Evolutionary conservation across 225 moss, liverwort and hornwort species (phyloP).

Genomic region (Thuidium tamariscinum): DNA sequence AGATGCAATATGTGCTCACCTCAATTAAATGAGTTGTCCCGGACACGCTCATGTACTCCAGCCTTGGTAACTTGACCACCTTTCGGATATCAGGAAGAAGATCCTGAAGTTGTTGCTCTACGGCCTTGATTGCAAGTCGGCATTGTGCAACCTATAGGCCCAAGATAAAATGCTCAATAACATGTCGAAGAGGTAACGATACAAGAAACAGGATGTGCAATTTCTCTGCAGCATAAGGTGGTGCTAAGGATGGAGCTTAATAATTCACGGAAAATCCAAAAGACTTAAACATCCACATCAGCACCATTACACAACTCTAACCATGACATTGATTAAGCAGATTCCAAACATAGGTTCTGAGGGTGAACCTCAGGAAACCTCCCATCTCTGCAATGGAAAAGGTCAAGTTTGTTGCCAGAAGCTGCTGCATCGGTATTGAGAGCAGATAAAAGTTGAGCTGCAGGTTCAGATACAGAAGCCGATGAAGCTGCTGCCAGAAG

Average conservation of each 20-base stretch:
- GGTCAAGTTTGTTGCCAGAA: constrained; percentile 68
- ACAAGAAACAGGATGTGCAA: background rate
- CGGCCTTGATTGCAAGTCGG: constrained; percentile 56
- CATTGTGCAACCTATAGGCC: constrained; percentile 52
- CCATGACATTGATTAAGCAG: background rate
- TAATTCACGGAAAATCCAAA: background rate
- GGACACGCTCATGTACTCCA: constrained; percentile 58
- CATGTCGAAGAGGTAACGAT: background rate
- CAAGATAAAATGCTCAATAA: background rate
- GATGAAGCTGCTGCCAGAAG: constrained; percentile 74
- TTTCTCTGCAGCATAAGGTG: background rate
- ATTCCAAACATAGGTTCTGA: background rate
- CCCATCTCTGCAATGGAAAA: constrained; percentile 72
- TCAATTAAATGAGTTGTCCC: constrained; percentile 73
- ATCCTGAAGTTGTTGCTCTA: constrained; percentile 59
- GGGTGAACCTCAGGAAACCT: constrained; percentile 71
- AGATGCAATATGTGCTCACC: constrained; percentile 21
- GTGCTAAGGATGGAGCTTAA: background rate
- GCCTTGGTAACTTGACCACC: constrained; percentile 42
- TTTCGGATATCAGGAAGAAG: constrained; percentile 62
- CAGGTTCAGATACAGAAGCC: constrained; percentile 55
- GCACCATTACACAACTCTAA: background rate
- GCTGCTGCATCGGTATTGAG: constrained; percentile 73
- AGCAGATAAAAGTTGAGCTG: constrained; percentile 63
- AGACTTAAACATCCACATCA: background rate